Evolutionary conservation across 2,329 filamentous ascomycete species (phyloP), one percentile per base, ranked within the genome.

Genomic region (Colletotrichum orbiculare): DNA sequence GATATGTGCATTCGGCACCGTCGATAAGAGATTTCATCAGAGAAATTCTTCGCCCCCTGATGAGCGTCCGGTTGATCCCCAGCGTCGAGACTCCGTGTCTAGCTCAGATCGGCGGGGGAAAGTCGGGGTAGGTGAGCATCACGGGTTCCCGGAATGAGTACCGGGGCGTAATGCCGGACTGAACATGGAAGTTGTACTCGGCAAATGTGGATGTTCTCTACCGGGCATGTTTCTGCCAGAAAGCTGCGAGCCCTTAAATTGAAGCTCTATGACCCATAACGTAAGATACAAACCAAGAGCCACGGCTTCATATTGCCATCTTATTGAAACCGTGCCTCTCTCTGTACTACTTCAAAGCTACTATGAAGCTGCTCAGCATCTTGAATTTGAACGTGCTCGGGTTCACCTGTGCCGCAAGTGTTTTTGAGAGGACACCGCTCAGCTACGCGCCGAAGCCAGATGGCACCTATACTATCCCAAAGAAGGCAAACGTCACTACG

Each of bases 141-240:
- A 54, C 43, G 60, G 55, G 45, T 13, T 33, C 39, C 55, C 55
- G 49, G 55, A 33, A 48, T 17, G 43, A 64, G 43, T 64, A 0
- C 10, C 61, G 55, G 54, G 10, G 25, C 11, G 46, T 34, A 34
- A 39, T 35, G 33, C 49, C 61, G 55, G 54, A 4, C 37, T 34
- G 41, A 46, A 25, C 2, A 25, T 25, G 25, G 25, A 25, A 25
- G 4, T 5, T 25, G 25, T 25, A 25, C 25, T 25, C 25, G 25
- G 25, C 25, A 25, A 25, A 25, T 25, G 25, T 25, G 25, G 25
- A 5, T 25, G 25, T 25, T 25, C 4, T 25, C 25, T 25, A 25
- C 25, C 25, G 25, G 4, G 25, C 25, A 25, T 25, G 25, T 25
- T 25, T 25, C 25, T 25, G 25, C 25, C 25, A 25, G 25, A 25